Evolutionary conservation across 2,329 filamentous ascomycete genomes (phyloP), one percentile per base, ranked within the genome.

Genomic region (Pseudogymnoascus sp.): DNA sequence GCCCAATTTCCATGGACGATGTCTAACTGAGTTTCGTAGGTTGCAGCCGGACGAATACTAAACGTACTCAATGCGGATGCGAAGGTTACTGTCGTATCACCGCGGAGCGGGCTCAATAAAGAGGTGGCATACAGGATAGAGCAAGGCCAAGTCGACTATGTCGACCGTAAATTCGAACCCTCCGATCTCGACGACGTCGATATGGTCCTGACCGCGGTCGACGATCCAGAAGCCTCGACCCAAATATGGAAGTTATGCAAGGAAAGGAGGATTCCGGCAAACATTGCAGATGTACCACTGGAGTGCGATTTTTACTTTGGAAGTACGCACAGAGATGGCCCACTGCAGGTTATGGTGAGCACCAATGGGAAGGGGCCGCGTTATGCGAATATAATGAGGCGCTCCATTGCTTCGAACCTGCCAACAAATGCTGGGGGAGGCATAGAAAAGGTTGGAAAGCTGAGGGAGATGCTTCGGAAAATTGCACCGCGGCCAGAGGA

Each of bases 291-390:
- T 73, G 95, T 99, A 3, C 95, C 95, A 0, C 84, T 91, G 0
- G 95, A 99, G 75, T 99, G 95, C 76, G 95, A 99, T 73, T 99
- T 99, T 74, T 99, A 97, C 81, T 99, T 99, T 78, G 95, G 95
- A 66, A 95, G 90, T 73, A 88, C 97, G 40, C 91, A 99, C 77
- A 88, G 95, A 60, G 95, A 99, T 74, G 95, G 95, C 0, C 95
- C 95, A 5, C 77, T 99, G 65, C 95, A 99, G 79, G 88, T 99
- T 71, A 99, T 99, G 95, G 93, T 99, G 69, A 96, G 90, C 78
- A 99, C 95, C 37, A 99, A 97, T 74, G 95, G 95, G 61, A 97
- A 96, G 73, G 95, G 95, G 0, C 95, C 95, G 0, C 88, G 93
- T 72, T 78, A 99, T 66, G 95, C 95, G 8, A 93, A 91, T 68